Percentiles rank a stretch among this genome's conserved stretches.
Evolutionary conservation across 257 asterid genomes (phyloP).

Genomic region (Perilla frutescens): DNA sequence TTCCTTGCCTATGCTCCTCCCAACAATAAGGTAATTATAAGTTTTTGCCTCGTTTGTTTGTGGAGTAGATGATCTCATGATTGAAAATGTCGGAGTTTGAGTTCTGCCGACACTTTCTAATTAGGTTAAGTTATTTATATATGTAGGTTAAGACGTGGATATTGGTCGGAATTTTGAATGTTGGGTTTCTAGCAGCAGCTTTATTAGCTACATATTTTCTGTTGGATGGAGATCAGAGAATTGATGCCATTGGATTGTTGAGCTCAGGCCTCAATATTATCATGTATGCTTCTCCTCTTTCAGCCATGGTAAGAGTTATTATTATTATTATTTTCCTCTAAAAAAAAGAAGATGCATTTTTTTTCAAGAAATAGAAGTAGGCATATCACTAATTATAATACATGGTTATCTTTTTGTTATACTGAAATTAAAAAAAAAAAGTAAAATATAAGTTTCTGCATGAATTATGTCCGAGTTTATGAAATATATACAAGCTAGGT

Average conservation of each 20-base stretch:
- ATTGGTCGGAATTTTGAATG: constrained; percentile 49
- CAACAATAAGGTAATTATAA: constrained; percentile 42
- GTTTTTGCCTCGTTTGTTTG: background rate
- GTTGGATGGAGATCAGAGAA: constrained; percentile 50
- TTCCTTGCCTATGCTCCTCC: constrained; percentile 60
- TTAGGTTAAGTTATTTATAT: background rate
- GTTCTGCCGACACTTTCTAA: too few relatives aligned
- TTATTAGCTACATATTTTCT: constrained; percentile 43
- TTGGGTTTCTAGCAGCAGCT: constrained; percentile 52
- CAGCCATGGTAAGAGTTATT: constrained; percentile 58
- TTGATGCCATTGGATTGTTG: constrained; percentile 59
- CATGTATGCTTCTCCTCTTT: constrained; percentile 89
- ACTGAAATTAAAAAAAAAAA: too few relatives aligned
- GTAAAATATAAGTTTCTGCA: too few relatives aligned
- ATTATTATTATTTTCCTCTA: too few relatives aligned
- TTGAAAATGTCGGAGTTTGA: too few relatives aligned
- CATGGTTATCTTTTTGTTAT: too few relatives aligned
- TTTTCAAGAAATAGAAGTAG: too few relatives aligned
- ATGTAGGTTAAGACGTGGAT: constrained; percentile 51
- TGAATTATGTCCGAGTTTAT: too few relatives aligned
- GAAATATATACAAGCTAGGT: too few relatives aligned
- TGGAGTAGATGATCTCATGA: background rate
- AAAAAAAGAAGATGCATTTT: too few relatives aligned
- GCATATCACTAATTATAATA: too few relatives aligned
- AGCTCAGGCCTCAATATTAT: constrained; percentile 69